Percentiles rank a stretch among this genome's conserved stretches.
Conservation (phyloP, 2,329 filamentous ascomycete genomes). For the Paraphoma chrysanthemicola region DNA sequence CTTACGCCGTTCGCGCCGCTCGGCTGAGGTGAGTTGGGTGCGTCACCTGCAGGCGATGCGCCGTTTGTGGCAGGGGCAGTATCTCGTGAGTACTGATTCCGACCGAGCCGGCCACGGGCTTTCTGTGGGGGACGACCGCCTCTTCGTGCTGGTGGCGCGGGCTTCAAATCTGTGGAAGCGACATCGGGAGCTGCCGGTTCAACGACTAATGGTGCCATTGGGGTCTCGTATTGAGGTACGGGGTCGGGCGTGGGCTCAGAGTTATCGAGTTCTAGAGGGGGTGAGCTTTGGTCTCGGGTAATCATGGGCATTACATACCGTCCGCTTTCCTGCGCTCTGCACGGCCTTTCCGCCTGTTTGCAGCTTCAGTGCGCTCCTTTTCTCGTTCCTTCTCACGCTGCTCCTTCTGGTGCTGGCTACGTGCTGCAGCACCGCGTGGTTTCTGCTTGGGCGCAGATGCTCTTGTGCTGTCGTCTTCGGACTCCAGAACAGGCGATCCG, state of each 20-base stretch:
- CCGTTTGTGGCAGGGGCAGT: slow-evolving; percentile 42
- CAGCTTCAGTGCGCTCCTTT: slow-evolving; percentile 73
- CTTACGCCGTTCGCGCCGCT: slow-evolving; percentile 39
- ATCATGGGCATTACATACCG: slow-evolving; percentile 61
- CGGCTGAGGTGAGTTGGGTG: slow-evolving; percentile 39
- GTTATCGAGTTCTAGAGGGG: slow-evolving; percentile 35
- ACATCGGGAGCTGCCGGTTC: slow-evolving; percentile 37
- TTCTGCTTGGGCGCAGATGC: slow-evolving; percentile 54
- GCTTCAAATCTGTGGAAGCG: slow-evolving; percentile 30
- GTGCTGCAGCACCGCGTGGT: slow-evolving; percentile 54
- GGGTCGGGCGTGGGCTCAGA: slow-evolving; percentile 31
- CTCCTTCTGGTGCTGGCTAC: slow-evolving; percentile 65
- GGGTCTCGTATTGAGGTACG: slow-evolving; percentile 35
- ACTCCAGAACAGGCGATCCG: slow-evolving; percentile 65
- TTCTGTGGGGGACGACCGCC: slow-evolving; percentile 45
- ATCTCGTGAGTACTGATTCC: slow-evolving; percentile 49
- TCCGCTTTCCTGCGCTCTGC: slow-evolving; percentile 82
- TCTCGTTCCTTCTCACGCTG: slow-evolving; percentile 73
- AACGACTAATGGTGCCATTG: slow-evolving; percentile 24
- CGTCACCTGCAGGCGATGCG: slow-evolving; percentile 40
- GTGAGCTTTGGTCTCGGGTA: slow-evolving; percentile 19
- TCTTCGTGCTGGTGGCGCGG: slow-evolving; percentile 38
- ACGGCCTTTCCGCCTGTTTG: slow-evolving; percentile 80
- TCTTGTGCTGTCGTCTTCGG: slow-evolving; percentile 70
- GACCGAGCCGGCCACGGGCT: slow-evolving; percentile 42